Evolutionary conservation across 495 filamentous ascomycete genomes (phyloP), one percentile per base, ranked within the genome.

Genomic region (Bryoglossum gracile): DNA sequence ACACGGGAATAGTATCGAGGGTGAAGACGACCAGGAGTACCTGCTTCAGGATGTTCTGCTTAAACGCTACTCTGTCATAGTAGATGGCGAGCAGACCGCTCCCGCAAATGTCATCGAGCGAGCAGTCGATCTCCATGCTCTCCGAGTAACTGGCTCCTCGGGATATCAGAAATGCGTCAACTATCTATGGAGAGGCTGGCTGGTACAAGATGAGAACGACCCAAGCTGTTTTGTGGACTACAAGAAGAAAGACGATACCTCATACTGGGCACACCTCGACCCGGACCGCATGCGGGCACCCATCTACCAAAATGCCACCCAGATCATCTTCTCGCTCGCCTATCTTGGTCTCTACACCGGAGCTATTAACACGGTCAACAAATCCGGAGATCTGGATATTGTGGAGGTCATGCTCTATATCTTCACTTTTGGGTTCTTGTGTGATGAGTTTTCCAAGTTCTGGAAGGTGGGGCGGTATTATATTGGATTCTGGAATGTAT

Each of bases 181-280:
- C 37, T 90, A 87, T 57, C 82, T 98, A 40, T 98, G 92, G 92
- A 78, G 76, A 48, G 92, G 92, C 33, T 98, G 92, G 92, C 74
- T 95, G n/a, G 78, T 91, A 9, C 92, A 97, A 60, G 86, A 97
- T 51, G 86, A 94, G 46, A 77, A 86, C 33, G 89, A 97, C 56
- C 87, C 90, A 3, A 78, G 81, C 10, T 81, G 77, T 19, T 98
- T 97, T 57, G 75, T 95, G 21, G 79, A 84, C 56, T 98, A 94
- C 67, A 76, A 78, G 57, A 68, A 84, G 13, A 86, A 84, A 57
- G 82, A 76, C 36, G 84, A 89, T 57, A 80, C 78, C 2, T 69
- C 68, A 25, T 94, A 89, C 60, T 79, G 79, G 73, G 67, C 69
- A 4, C 92, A 98, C 62, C 78, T 98, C 50, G 84, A 96, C 56